Base-by-base conservation (phyloP, 2,329 filamentous ascomycete genomes). In the Tricladium varicosporioides region DNA sequence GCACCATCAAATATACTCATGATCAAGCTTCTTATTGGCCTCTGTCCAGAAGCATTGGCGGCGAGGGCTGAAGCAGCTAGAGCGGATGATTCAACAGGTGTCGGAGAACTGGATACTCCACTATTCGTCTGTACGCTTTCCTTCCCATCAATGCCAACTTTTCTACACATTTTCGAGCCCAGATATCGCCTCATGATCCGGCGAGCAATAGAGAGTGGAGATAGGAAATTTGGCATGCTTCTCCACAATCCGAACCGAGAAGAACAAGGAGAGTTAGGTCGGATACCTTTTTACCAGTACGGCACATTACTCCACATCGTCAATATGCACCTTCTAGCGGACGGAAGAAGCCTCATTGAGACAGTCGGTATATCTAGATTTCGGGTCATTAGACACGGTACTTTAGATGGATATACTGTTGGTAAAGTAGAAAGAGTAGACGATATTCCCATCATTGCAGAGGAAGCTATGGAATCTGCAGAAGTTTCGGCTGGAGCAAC, bases 101-200 rank as follows among this genome's bases (percentile, higher is more conserved):
- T 79, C 47, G 79, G 80, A 3, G 83, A 84, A 9, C 77, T 84
- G 15, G 81, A 85, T 36, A 81, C 87, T 3, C 83, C 90, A 0
- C 76, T 96, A 0, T 96, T 96, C 64, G 82, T 95, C 32, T 94
- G 89, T 72, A 91, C 91, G 0, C 73, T 95, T 8, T 83, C 90
- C 0, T 93, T 94, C 64, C 92, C 92, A 1, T 78, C 80, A 1
- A 91, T 93, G 83, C 91, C 88, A 0, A 92, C 90, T 0, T 94
- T 94, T 64, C 76, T 96, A 2, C 89, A 95, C 66, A 83, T 97
- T n/a, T 96, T 96, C 68, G 92, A 96, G 70, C 89, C 90, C n/a
- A 82, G 89, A 5, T 96, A 96, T 70, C 84, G 91, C 7, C 78
- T 94, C n/a, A 94, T 96, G 91, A 87, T 96, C 40, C 82, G 88